Base-by-base conservation (phyloP, 805 yeast genomes). In the Suhomyces canberraensis region DNA sequence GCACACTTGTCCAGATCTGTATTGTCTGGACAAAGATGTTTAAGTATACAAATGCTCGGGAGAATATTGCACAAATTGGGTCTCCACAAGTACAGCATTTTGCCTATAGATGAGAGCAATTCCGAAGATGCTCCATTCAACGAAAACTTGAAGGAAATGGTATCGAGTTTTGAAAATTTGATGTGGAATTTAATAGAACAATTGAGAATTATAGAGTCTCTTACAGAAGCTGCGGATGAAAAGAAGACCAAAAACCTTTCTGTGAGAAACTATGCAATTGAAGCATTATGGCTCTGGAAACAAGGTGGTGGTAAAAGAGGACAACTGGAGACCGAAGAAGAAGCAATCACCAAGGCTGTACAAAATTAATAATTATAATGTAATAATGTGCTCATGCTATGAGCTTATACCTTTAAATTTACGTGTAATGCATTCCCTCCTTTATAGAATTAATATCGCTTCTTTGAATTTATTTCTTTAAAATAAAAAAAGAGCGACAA, bases 241-340 rank as follows among this genome's bases (percentile, higher is more conserved):
- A 56, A 58, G 11, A 65, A 61, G 35, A 81, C 87, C 0, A 66
- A 61, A 13, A 86, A 84, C 56, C 41, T 90, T 20, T 82, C 90
- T 24, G 89, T 89, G 1, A 69, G 85, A 48, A 84, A 76, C 47
- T 86, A 88, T 56, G 95, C 96, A 1, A 71, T 84, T 20, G 97
- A 90, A 47, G 95, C 96, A 0, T 68, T 90, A 24, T 90, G 96
- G 95, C 61, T 90, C 36, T 87, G 95, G 93, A 81, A 73, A 47
- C 61, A 71, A 47, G 77, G 74, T 1, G 75, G 76, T 0, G 78
- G 75, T 41, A 54, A 49, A 41, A 48, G 60, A 42, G 45, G 44
- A 28, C 34, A 33, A 30, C 14, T n/a, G 7, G 45, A 42, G 31
- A 46, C 43, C 15, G 63, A 58, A 36, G 62, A 55, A 29, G 63